phyloP scores from a whole-genome alignment of 192 early-diverging fungal genomes.

The Martensiomyces pterosporus region DNA sequence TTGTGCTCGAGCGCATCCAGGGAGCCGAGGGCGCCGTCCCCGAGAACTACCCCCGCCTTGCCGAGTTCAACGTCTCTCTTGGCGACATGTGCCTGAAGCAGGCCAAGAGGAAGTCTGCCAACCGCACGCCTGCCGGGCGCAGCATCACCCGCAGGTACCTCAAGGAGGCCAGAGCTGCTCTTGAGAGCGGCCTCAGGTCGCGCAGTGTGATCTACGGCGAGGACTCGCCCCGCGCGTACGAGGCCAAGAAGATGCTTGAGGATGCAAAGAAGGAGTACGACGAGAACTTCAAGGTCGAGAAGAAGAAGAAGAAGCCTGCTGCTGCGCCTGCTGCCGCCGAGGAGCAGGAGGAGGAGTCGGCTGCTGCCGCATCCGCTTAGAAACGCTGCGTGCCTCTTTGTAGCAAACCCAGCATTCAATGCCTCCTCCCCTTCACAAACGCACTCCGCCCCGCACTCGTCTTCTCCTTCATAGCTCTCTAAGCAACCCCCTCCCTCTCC shows the following conservation, averaged over 20 bases:
- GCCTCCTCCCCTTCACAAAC: not conserved
- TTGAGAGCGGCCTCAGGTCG: slow-evolving; percentile 25
- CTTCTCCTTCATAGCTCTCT: not conserved
- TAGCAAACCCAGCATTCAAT: too few relatives aligned
- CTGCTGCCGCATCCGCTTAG: slow-evolving; percentile 13
- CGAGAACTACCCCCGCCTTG: slow-evolving; percentile 55
- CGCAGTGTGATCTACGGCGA: slow-evolving; percentile 34
- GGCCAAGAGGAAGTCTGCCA: slow-evolving; percentile 47
- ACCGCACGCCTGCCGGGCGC: slow-evolving; percentile 43
- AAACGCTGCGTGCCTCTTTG: too few relatives aligned
- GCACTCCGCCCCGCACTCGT: too few relatives aligned
- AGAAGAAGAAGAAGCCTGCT: slow-evolving; percentile 34
- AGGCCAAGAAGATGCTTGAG: slow-evolving; percentile 32
- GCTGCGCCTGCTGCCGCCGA: slow-evolving; percentile 1
- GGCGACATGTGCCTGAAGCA: slow-evolving; percentile 57
- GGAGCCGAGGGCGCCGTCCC: slow-evolving; percentile 46
- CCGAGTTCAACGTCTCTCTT: slow-evolving; percentile 54
- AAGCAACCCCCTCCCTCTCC: not conserved
- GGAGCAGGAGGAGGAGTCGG: slow-evolving; percentile 7
- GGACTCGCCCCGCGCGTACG: slow-evolving; percentile 24
- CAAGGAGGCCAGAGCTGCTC: slow-evolving; percentile 38
- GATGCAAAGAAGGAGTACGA: slow-evolving; percentile 46
- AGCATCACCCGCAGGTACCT: slow-evolving; percentile 40
- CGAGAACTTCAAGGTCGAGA: slow-evolving; percentile 32
- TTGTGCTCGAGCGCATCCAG: slow-evolving; percentile 48